A percentile compares a stretch with the other conserved stretches of the same genome.
Evolutionary conservation across 345 rosid species (phyloP).

Genomic region (Brassica cretica): DNA sequence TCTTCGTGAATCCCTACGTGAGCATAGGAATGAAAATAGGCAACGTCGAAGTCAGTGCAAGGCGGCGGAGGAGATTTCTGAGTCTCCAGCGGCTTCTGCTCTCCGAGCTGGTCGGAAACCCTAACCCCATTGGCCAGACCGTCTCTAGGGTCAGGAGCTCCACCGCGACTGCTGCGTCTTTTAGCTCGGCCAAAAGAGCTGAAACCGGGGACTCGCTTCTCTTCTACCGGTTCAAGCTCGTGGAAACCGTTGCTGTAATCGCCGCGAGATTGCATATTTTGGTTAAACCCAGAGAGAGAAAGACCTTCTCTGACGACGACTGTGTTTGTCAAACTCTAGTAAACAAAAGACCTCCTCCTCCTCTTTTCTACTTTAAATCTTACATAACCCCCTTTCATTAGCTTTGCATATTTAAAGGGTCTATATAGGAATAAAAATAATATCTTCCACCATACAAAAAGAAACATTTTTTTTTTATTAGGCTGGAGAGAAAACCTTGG

Average conservation of each 20-base stretch:
- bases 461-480: no score
- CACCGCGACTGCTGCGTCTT: slow-evolving; percentile 29
- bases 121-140: slow-evolving; percentile 41
- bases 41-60: slow-evolving; percentile 81
- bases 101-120: slow-evolving; percentile 47
- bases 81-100: slow-evolving; percentile 25
- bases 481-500: no score
- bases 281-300: slow-evolving; percentile 9
- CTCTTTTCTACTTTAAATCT: no score
- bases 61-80: slow-evolving; percentile 44
- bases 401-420: no score
- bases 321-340: slow-evolving; percentile 9
- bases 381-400: not conserved
- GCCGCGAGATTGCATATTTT: slow-evolving; percentile 51
- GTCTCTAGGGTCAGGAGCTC: slow-evolving; percentile 29
- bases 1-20: slow-evolving; percentile 96
- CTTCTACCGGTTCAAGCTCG: slow-evolving; percentile 42
- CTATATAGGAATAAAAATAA: no score
- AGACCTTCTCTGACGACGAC: slow-evolving; percentile 29
- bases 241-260: slow-evolving; percentile 59
- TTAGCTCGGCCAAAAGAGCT: slow-evolving; percentile 30
- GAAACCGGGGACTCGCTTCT: slow-evolving; percentile 19
- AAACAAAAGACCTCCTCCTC: no score
- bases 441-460: no score
- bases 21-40: slow-evolving; percentile 85